phyloP scores from a whole-genome alignment of 108 stramenopile species.

The Mediolabrus comicus region DNA sequence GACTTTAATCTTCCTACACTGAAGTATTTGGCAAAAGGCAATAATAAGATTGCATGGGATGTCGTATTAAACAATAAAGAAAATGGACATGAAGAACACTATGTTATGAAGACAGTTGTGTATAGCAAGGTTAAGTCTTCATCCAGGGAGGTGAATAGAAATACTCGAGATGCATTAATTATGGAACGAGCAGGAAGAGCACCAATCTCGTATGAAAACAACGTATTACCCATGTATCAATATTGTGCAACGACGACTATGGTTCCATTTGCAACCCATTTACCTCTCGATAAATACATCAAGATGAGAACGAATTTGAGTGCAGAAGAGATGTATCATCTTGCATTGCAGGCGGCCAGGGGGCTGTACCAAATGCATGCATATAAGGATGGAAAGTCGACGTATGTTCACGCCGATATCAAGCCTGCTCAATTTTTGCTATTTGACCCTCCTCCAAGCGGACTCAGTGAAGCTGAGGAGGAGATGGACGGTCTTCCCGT shows the following conservation, averaged over 20 bases:
- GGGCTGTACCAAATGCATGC: constrained; percentile 15
- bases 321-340: background rate
- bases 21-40: background rate
- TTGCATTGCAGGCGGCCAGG: constrained; percentile 13
- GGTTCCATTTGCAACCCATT: background rate
- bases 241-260: constrained; percentile 1
- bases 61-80: background rate
- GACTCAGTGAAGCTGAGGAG: no score
- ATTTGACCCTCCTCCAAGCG: background rate
- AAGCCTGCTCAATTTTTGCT: constrained; percentile 7
- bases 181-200: background rate
- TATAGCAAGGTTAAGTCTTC: background rate
- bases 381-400: constrained; percentile 2
- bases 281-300: background rate
- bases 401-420: constrained; percentile 5
- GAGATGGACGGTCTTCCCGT: background rate
- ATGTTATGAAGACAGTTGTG: background rate
- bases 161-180: constrained; percentile 2
- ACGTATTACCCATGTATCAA: constrained; percentile 11
- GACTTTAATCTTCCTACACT: background rate
- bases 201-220: background rate
- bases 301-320: background rate
- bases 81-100: background rate
- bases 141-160: background rate
- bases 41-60: background rate